Evolutionary conservation across 495 filamentous ascomycete genomes (phyloP).

Genomic region (Penicillium macrosclerotiorum): DNA sequence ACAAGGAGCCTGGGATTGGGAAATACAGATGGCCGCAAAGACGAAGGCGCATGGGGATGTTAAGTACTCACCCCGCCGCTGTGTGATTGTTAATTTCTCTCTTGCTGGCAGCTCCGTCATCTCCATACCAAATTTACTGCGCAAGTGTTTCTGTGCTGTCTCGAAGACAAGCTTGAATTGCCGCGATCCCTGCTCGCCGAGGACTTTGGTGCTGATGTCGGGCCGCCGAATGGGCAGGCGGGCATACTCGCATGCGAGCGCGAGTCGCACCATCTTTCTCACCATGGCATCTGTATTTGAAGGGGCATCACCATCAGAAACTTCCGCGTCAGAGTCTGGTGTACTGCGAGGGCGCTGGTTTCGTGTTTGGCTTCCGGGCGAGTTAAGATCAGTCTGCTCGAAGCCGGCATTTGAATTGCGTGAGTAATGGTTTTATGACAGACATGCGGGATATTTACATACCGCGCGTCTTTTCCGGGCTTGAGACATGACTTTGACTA

Average conservation of each 20-base stretch:
- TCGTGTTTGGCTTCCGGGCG: conserved; percentile 1
- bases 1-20: too few relatives aligned
- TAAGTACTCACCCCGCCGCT: conserved; percentile 67
- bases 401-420: conserved; percentile 5
- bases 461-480: conserved; percentile 41
- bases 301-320: conserved; percentile 27
- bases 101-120: conserved; percentile 74
- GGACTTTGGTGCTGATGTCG: conserved; percentile 72
- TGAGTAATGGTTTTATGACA: conserved; percentile 1
- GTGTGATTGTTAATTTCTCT: conserved; percentile 74
- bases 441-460: conserved; percentile 7
- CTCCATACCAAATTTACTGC: conserved; percentile 76
- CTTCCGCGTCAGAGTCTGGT: conserved; percentile 3
- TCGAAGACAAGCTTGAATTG: conserved; percentile 71
- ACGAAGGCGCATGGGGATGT: background rate
- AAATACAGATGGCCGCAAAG: background rate
- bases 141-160: conserved; percentile 62
- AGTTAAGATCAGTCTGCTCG: too few relatives aligned
- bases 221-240: conserved; percentile 70
- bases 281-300: conserved; percentile 63
- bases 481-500: conserved; percentile 32
- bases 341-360: conserved; percentile 20
- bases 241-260: conserved; percentile 84
- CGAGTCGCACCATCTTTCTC: conserved; percentile 90
- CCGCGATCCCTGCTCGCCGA: conserved; percentile 39